Evolutionary conservation across 2,329 filamentous ascomycete species (phyloP).

Genomic region (Ilyonectria destructans): DNA sequence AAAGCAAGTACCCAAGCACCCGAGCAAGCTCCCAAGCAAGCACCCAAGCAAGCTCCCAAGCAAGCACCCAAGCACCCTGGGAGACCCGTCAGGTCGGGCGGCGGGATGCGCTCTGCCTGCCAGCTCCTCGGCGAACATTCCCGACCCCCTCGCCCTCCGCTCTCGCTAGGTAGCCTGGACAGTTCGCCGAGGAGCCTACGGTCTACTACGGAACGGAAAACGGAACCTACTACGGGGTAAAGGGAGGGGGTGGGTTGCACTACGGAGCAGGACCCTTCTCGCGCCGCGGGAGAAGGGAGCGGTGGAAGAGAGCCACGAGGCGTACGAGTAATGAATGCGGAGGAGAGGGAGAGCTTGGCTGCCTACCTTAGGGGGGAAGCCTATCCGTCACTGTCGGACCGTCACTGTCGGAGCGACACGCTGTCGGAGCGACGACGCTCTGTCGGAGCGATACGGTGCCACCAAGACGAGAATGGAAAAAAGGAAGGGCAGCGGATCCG

Average conservation of each 20-base stretch:
- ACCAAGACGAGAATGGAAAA: neutral
- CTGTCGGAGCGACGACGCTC: too few species aligned
- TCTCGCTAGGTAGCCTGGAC: neutral
- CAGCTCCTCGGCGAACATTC: slow-evolving; percentile 22
- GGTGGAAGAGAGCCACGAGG: slow-evolving; percentile 18
- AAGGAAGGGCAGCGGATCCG: slow-evolving; percentile 15
- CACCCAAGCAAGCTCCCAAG: neutral
- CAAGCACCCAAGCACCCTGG: neutral
- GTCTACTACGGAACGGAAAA: neutral
- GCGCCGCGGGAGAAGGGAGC: slow-evolving; percentile 23
- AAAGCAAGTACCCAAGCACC: slow-evolving; percentile 4
- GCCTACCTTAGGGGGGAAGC: slow-evolving; percentile 1
- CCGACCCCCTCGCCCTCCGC: slow-evolving; percentile 21
- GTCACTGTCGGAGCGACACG: neutral
- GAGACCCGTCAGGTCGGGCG: slow-evolving; percentile 33
- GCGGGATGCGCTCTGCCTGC: slow-evolving; percentile 26
- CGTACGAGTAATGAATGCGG: slow-evolving; percentile 27
- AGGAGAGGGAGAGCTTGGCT: slow-evolving; percentile 15
- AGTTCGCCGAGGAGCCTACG: slow-evolving; percentile 25
- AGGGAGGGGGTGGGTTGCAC: slow-evolving; percentile 11
- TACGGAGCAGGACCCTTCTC: neutral
- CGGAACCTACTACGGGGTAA: neutral
- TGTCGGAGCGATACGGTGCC: too few species aligned
- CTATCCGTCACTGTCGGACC: slow-evolving; percentile 19
- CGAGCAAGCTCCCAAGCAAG: neutral